A percentile compares a stretch with the other conserved stretches of the same genome.
phyloP scores from a whole-genome alignment of 257 asterid species.

The Rehmannia glutinosa region DNA sequence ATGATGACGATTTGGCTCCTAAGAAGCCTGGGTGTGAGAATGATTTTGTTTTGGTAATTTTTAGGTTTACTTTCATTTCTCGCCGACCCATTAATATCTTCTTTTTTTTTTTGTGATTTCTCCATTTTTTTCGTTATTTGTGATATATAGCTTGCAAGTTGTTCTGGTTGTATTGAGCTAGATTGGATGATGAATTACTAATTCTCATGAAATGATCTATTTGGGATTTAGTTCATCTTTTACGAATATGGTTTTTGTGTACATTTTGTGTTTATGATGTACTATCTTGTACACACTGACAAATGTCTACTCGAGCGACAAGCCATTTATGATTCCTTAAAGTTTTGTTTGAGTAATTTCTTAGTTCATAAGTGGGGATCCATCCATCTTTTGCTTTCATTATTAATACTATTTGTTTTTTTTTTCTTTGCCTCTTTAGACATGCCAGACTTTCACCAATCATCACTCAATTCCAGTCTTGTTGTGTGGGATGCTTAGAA shows the following conservation, averaged over 20 bases:
- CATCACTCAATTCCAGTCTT: background rate
- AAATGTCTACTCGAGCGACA: too few relatives aligned
- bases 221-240: background rate
- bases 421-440: too few relatives aligned
- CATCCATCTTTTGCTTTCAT: background rate
- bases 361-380: background rate
- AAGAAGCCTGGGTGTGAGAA: slow-evolving; percentile 91
- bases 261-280: background rate
- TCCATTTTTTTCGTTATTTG: background rate
- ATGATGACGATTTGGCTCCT: slow-evolving; percentile 50
- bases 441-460: background rate
- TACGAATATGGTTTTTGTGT: background rate
- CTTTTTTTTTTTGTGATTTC: background rate
- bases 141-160: slow-evolving; percentile 24
- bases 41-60: slow-evolving; percentile 72
- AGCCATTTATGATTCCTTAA: background rate
- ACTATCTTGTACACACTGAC: too few relatives aligned
- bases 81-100: slow-evolving; percentile 10
- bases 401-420: background rate
- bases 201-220: background rate
- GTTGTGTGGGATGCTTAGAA: background rate
- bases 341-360: background rate
- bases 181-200: background rate
- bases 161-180: slow-evolving; percentile 8
- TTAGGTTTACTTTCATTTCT: slow-evolving; percentile 8